Evolutionary conservation across 176 grass and related monocot species (phyloP).

Genomic region (Avena atlantica): DNA sequence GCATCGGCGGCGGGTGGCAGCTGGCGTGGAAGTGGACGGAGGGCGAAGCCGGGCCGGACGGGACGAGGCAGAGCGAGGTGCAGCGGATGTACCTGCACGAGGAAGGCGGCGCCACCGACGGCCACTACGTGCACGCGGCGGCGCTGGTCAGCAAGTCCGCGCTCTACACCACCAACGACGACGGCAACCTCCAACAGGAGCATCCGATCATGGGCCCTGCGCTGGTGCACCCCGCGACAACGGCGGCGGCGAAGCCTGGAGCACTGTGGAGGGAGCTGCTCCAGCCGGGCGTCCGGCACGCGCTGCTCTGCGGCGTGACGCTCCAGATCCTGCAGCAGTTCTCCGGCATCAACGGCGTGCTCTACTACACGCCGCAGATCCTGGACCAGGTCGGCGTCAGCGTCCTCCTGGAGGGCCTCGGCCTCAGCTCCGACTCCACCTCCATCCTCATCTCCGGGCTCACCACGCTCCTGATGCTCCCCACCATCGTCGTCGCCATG

Average conservation of each 20-base stretch:
- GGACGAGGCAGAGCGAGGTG: slow-evolving; percentile 32
- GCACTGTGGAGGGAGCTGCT: slow-evolving; percentile 10
- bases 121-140: slow-evolving; percentile 57
- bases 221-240: neutral
- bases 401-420: neutral
- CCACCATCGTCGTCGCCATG: slow-evolving; percentile 82
- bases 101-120: slow-evolving; percentile 39
- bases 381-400: slow-evolving; percentile 9
- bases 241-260: neutral
- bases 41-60: slow-evolving; percentile 27
- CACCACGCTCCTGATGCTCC: slow-evolving; percentile 82
- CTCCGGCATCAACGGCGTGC: slow-evolving; percentile 77
- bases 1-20: slow-evolving; percentile 90
- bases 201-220: neutral
- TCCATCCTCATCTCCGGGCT: slow-evolving; percentile 73
- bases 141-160: slow-evolving; percentile 70
- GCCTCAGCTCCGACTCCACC: neutral
- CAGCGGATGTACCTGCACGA: slow-evolving; percentile 87
- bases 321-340: slow-evolving; percentile 71
- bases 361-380: slow-evolving; percentile 81
- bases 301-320: slow-evolving; percentile 4
- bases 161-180: slow-evolving; percentile 24
- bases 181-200: neutral
- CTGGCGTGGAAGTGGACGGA: slow-evolving; percentile 73
- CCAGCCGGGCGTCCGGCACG: slow-evolving; percentile 2